phyloP scores from a whole-genome alignment of 2,329 filamentous ascomycete species.

The Hypoxylon sp. region DNA sequence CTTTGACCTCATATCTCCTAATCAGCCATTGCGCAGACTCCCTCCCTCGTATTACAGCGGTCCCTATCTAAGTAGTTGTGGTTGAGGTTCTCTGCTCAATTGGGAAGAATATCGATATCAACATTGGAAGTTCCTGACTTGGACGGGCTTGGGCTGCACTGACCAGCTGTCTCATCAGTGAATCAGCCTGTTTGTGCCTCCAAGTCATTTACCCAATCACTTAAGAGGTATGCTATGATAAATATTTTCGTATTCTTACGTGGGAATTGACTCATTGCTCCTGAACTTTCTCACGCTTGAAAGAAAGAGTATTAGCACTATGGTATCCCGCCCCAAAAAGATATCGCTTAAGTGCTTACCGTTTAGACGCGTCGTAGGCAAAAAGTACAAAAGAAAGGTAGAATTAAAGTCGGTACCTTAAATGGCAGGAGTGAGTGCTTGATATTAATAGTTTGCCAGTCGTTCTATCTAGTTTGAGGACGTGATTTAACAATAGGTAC shows the following conservation, averaged over 20 bases:
- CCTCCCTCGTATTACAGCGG: not conserved
- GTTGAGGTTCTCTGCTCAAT: not conserved
- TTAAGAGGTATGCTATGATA: not conserved
- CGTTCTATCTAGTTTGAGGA: not conserved
- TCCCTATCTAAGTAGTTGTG: not conserved
- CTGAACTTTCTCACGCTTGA: too few species aligned
- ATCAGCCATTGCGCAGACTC: not conserved
- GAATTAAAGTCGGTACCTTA: not conserved
- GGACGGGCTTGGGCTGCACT: not conserved
- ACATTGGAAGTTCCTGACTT: not conserved
- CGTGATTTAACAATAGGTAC: not conserved
- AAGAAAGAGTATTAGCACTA: too few species aligned
- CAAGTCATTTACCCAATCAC: not conserved
- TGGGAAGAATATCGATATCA: not conserved
- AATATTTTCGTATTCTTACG: not conserved
- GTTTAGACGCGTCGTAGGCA: not conserved
- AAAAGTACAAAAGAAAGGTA: not conserved
- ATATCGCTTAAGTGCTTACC: not conserved
- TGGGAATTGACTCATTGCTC: not conserved
- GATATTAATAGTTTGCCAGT: not conserved
- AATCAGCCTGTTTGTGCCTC: not conserved
- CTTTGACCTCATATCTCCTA: slow-evolving; percentile 16
- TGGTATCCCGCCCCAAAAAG: not conserved
- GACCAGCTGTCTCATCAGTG: not conserved
- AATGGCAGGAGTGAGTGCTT: not conserved